Evolutionary conservation across 1,284 basidiomycete genomes (phyloP).

Genomic region (Xanthoconium separans): DNA sequence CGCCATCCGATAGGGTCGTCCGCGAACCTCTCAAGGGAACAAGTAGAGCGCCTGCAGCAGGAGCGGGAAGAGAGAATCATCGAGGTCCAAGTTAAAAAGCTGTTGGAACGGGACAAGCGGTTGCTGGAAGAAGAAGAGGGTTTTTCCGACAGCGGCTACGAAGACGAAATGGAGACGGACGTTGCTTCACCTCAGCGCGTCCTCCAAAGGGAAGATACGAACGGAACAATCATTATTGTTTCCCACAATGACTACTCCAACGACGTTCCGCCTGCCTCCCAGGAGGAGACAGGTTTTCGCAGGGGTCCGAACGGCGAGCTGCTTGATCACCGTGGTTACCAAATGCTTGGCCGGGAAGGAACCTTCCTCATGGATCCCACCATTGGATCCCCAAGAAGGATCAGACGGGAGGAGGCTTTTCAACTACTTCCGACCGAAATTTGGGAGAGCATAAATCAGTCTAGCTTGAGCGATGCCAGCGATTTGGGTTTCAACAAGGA

Average conservation of each 20-base stretch:
- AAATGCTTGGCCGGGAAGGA: constrained; percentile 24
- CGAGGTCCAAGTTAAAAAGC: constrained; percentile 16
- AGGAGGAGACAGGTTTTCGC: neutral
- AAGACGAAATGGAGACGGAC: constrained; percentile 20
- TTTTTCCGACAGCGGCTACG: constrained; percentile 12
- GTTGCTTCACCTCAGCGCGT: neutral
- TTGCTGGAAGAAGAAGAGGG: constrained; percentile 4
- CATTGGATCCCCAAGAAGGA: constrained; percentile 1
- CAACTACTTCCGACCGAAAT: neutral
- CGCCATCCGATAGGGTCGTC: constrained; percentile 20
- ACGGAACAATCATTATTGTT: constrained; percentile 11
- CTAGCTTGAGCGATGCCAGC: neutral
- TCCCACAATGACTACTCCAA: constrained; percentile 3
- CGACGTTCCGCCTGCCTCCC: neutral
- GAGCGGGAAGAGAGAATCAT: constrained; percentile 18
- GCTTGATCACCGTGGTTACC: constrained; percentile 15
- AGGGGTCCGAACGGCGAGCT: constrained; percentile 22
- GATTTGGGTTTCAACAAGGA: constrained; percentile 13
- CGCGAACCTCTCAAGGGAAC: constrained; percentile 24
- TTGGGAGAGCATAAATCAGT: neutral
- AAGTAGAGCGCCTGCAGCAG: constrained; percentile 22
- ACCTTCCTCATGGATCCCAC: constrained; percentile 18
- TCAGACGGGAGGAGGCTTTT: constrained; percentile 5
- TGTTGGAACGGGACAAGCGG: constrained; percentile 19
- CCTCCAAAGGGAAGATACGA: constrained; percentile 7